Base-by-base conservation (phyloP, 352 stramenopile genomes). In the Plasmopara viticola region DNA sequence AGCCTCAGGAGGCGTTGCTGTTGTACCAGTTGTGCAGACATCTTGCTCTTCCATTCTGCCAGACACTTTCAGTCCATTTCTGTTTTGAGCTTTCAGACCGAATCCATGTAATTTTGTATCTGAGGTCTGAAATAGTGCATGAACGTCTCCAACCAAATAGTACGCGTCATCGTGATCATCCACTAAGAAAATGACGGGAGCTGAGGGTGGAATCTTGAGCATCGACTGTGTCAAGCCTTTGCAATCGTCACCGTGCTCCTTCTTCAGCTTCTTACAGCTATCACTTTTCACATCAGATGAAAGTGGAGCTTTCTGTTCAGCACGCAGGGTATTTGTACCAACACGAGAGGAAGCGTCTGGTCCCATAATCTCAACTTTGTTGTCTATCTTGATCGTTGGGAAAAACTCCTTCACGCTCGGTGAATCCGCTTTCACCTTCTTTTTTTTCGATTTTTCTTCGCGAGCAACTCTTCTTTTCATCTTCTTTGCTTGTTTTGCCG, bases 401-500 rank as follows among this genome's bases (percentile, higher is more conserved):
- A 72, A 75, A 42, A 72, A 75, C 8, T 50, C 31, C 14, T 61
- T 62, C 13, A 75, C 47, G 35, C 60, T 72, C 8, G 53, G 63
- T 29, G 51, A 39, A 38, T 39, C 39, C 12, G 62, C 61, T 30
- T 37, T 41, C 25, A 62, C 61, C 34, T 59, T 44, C 60, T 66
- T 53, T 41, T 70, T 62, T 46, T 59, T 65, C 20, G 60, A 42
- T 9, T 72, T 66, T 39, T 67, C 48, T 28, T 33, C 49, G 43
- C 33, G 46, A 46, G 44, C 70, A 28, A 39, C 37, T 45, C 63
- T 43, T 7, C 62, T 66, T 38, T 70, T 45, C 41, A 75, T 81
- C 44, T 90, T 82, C 47, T 80, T 80, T 28, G 69, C 74, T 52
- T 80, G 64, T 45, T 84, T 72, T 0, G 59, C 58, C 9, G 70